Base-by-base conservation (phyloP, 768 basidiomycete genomes). In the Tulasnella sp. region DNA sequence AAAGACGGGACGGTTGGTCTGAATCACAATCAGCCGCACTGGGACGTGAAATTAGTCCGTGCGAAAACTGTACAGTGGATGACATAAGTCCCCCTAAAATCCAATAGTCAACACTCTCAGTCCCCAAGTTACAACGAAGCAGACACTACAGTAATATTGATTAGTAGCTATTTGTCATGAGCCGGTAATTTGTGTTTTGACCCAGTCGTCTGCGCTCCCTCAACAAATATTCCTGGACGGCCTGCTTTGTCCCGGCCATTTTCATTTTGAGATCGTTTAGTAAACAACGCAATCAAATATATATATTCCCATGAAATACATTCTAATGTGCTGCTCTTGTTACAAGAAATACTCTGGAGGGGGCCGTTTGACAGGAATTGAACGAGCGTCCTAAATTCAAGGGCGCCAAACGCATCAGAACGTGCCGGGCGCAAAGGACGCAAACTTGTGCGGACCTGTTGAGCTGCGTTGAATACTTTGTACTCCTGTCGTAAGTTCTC, bases 401-500 rank as follows among this genome's bases (percentile, higher is more conserved):
- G 9, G 44, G 44, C 1, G 44, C 39, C 5, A 22, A 34, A 32
- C 17, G 34, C 36, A 3, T 34, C 8, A 47, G 67, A 40, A 44
- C 52, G 29, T 6, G 29, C 19, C 32, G 29, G 9, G 42, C 35
- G 29, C 39, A 52, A 17, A 72, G 39, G 29, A 64, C n/a, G n/a
- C 72, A 32, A 69, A 19, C 41, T 35, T 71, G 62, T 62, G 44
- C 89, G 77, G 79, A 92, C 92, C 80, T 92, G 85, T 1, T 93
- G 88, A 6, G 96, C 96, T 77, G 94, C 92, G 47, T 88, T 85
- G 80, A 99, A 98, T 19, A 96, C 94, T 78, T 95, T 96, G 82
- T 98, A 99, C 79, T 95, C 92, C 79, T 97, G 95, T 34, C 87
- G 87, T 36, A 98, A 86, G 76, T 94, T 85, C 76, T 98, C 97